Base-by-base conservation (phyloP, 1,284 basidiomycete genomes). In the Schizopora paradoxa region DNA sequence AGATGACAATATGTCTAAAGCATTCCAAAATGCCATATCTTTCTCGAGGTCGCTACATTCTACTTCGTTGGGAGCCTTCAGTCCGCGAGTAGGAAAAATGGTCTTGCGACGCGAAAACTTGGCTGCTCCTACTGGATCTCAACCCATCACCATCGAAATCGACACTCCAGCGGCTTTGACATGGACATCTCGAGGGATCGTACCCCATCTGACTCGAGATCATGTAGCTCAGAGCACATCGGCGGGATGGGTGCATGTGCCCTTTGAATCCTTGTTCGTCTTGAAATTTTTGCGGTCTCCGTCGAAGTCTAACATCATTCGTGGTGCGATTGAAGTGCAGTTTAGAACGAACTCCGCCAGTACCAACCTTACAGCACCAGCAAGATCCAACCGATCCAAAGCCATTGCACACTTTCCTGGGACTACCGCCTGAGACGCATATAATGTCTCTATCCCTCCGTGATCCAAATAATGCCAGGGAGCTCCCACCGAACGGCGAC, bases 251-350 rank as follows among this genome's bases (percentile, higher is more conserved):
- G 63, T 86, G 0, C 72, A 85, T 52, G 62, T 87, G 0, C 77
- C 86, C 0, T 87, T 88, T 56, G 88, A 91, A 63, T 76, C 80
- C 21, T 89, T 90, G 88, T 89, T 60, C 74, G 86, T 72, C n/a
- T 11, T n/a, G n/a, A n/a, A n/a, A 35, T 13, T 28, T 22, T 21
- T 19, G 35, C 8, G 13, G 35, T 28, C 36, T 31, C 13, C 42
- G 19, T 25, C 14, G 31, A 33, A 23, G 28, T 26, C 22, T 23
- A 38, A 31, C 33, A 40, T 40, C 28, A 11, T 34, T 28, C 26
- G 18, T 39, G 10, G 25, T 23, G 27, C n/a, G 21, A 25, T 35
- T 16, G 39, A 29, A 16, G 13, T 32, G 28, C 25, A 86, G 84
- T 59, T 56, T 87, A 42, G 81, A 86, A 49, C 71, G 73, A 40